These are phyloP conservation scores for Lasiodiplodia sp. DNA, from an alignment of 2,329 filamentous ascomycete species.

Conservation along the genomic window DNA sequence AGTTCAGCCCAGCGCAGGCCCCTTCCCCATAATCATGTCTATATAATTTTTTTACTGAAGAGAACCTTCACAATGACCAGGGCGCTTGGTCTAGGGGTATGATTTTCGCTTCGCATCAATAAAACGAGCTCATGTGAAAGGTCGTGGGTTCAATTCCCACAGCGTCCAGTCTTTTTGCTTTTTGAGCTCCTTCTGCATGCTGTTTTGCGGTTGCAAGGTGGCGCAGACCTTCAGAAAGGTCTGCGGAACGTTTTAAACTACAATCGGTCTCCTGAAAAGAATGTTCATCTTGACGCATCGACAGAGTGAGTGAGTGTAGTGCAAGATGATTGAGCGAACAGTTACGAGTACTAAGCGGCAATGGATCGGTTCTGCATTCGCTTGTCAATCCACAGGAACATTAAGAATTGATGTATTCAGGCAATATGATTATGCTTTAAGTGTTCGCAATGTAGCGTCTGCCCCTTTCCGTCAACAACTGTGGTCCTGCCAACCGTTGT, in stretches of 20 bases:
- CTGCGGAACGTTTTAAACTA: background rate
- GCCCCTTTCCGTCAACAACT: too few species aligned
- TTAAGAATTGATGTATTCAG: too few species aligned
- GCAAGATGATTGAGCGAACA: too few species aligned
- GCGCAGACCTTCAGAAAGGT: background rate
- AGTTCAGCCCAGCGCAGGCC: background rate
- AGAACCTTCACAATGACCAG: background rate
- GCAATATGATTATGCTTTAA: too few species aligned
- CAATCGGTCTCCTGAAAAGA: too few species aligned
- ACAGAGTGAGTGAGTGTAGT: too few species aligned
- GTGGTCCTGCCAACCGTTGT: too few species aligned
- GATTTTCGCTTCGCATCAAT: conserved; percentile 48
- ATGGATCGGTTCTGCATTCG: too few species aligned
- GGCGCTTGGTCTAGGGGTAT: conserved; percentile 50
- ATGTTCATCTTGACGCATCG: too few species aligned
- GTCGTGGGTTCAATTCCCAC: conserved; percentile 52
- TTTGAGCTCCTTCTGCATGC: background rate
- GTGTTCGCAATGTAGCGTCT: too few species aligned
- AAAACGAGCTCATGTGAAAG: conserved; percentile 42
- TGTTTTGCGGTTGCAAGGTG: background rate
- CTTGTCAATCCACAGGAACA: too few species aligned
- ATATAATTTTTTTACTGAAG: background rate
- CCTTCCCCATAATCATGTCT: rapidly evolving
- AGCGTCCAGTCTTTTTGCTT: conserved; percentile 39
- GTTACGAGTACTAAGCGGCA: too few species aligned